Evolutionary conservation across 2,329 filamentous ascomycete species (phyloP).

Genomic region (Xenoacremonium recifei): DNA sequence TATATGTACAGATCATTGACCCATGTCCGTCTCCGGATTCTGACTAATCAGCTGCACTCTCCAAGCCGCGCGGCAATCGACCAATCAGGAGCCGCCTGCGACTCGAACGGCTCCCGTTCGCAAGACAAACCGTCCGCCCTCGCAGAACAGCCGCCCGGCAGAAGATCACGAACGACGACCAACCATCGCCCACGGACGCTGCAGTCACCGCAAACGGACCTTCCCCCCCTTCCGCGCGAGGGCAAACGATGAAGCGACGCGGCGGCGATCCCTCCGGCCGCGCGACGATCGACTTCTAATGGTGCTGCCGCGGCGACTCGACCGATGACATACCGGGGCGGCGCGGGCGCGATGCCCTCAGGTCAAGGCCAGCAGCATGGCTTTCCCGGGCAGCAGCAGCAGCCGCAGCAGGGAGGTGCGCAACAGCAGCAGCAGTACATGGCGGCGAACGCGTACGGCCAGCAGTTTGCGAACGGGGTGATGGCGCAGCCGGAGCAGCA

Average conservation of each 20-base stretch:
- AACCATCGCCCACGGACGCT: not conserved
- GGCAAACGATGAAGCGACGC: conserved; percentile 23
- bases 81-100: not conserved
- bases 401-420: too few species aligned
- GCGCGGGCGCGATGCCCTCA: conserved; percentile 29
- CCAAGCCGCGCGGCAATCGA: not conserved
- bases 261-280: conserved; percentile 27
- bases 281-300: conserved; percentile 21
- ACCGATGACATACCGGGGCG: conserved; percentile 37
- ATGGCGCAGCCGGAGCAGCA: conserved; percentile 25
- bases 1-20: too few species aligned
- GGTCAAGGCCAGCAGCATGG: conserved; percentile 26
- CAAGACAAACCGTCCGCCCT: too few species aligned
- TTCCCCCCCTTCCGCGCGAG: too few species aligned
- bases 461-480: conserved; percentile 25
- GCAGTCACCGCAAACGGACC: not conserved
- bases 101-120: not conserved
- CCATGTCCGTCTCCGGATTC: too few species aligned
- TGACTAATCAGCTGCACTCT: too few species aligned
- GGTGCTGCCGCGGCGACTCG: conserved; percentile 21
- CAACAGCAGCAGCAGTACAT: conserved; percentile 13
- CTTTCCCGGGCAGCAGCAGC: conserved; percentile 26
- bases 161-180: not conserved
- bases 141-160: not conserved
- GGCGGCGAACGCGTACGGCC: conserved; percentile 12